These are phyloP conservation scores for Schizosaccharomyces japonicus DNA, from an alignment of 805 yeast genomes.

Conservation along the genomic window DNA sequence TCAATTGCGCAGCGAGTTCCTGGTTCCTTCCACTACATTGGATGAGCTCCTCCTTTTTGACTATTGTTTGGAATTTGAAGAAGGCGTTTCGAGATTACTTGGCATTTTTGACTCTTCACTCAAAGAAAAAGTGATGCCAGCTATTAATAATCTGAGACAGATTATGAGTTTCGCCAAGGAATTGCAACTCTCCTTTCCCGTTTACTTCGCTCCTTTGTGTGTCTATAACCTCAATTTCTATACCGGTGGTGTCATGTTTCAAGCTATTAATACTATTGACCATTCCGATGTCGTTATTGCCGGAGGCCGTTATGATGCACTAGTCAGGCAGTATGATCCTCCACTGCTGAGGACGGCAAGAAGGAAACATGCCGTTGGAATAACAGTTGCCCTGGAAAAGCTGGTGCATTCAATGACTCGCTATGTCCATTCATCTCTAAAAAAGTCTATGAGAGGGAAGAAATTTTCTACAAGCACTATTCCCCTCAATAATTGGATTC, in stretches of 20 bases:
- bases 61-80: conserved; percentile 41
- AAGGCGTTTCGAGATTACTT: conserved; percentile 32
- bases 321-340: conserved; percentile 20
- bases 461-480: conserved; percentile 17
- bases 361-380: conserved; percentile 10
- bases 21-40: conserved; percentile 56
- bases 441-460: too few relatives aligned
- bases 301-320: conserved; percentile 78
- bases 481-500: conserved; percentile 20
- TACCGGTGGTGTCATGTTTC: conserved; percentile 66
- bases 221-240: conserved; percentile 67
- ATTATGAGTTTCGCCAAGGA: conserved; percentile 31
- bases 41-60: conserved; percentile 65
- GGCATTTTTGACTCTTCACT: conserved; percentile 20
- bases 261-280: conserved; percentile 46
- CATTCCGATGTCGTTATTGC: conserved; percentile 38
- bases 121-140: conserved; percentile 34
- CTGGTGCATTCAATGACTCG: conserved; percentile 8
- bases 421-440: conserved; percentile 18
- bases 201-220: conserved; percentile 57
- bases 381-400: conserved; percentile 15
- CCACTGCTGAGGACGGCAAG: not conserved
- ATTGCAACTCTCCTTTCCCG: conserved; percentile 33
- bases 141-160: conserved; percentile 34
- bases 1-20: conserved; percentile 37